Evolutionary conservation across 2,329 filamentous ascomycete genomes (phyloP), one percentile per base, ranked within the genome.

Genomic region (Colletotrichum gigasporum): DNA sequence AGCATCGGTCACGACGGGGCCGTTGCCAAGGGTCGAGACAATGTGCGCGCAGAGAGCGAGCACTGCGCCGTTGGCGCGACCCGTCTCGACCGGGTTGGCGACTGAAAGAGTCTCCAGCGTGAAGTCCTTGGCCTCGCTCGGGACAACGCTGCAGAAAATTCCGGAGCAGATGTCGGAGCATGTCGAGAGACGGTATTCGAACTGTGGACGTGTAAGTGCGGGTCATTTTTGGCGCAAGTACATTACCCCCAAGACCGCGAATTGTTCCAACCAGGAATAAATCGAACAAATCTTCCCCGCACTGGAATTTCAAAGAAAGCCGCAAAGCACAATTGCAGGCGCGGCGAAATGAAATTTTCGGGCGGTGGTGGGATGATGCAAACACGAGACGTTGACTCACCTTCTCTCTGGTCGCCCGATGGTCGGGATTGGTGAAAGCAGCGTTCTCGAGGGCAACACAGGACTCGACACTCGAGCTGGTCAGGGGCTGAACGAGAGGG

Each of bases 161-260:
- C 94, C 94, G 54, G 94, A 82, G 74, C 87, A 91, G 58, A 97
- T 85, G 72, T 94, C 91, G 37, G 91, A 89, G 74, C 91, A 94
- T 72, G 82, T 85, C 24, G 84, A 86, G 24, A 97, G 85, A 66
- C 93, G 91, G 77, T 96, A 96, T 60, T 85, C 80, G 72, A 96
- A 88, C 92, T 95, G 72, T 11, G 20, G 30, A 16, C 12, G 18
- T 41, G 64, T 67, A 30, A 67, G 61, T 42, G 20, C 14, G 28
- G 16, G 3, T 14, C 26, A 18, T 3, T 8, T 41, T 20, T 9
- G 22, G 16, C 10, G 41, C 30, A 51, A 2, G 10, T 22, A 35
- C 20, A 26, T 7, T 18, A 11, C 30, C n/a, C n/a, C n/a, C n/a
- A n/a, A n/a, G n/a, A n/a, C n/a, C n/a, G n/a, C n/a, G n/a, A n/a